Conservation (phyloP, 352 stramenopile species). For the Globisporangium nagaii region DNA sequence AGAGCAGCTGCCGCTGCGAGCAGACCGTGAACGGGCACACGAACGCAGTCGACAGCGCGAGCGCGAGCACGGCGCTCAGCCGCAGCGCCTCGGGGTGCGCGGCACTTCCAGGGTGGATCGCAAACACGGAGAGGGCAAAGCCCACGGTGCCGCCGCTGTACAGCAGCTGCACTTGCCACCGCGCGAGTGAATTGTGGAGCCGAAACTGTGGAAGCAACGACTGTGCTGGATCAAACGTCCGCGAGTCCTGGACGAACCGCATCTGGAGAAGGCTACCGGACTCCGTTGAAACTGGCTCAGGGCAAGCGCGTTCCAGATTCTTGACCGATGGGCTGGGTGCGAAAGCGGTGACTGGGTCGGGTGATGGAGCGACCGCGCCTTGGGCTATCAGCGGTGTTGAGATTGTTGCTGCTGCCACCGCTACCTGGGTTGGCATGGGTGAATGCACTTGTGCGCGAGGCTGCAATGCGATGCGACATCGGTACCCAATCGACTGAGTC, state of each 20-base stretch:
- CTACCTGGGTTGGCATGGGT: too few species aligned
- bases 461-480: slow-evolving; percentile 3
- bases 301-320: background rate
- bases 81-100: background rate
- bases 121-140: slow-evolving; percentile 4
- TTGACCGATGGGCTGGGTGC: background rate
- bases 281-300: background rate
- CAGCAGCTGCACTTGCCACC: background rate
- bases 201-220: background rate
- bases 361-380: too few species aligned
- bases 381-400: too few species aligned
- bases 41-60: background rate
- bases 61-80: background rate
- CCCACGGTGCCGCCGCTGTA: background rate
- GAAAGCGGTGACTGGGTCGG: background rate
- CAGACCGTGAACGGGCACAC: background rate
- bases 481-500: slow-evolving; percentile 8
- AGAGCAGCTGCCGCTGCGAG: slow-evolving; percentile 14
- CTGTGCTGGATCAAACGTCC: background rate
- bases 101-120: background rate
- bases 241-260: background rate
- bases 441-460: too few species aligned
- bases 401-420: too few species aligned
- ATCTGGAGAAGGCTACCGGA: background rate
- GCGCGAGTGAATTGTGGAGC: background rate